Evolutionary conservation across 192 early-diverging fungal species (phyloP).

Genomic region (Linderina pennispora): DNA sequence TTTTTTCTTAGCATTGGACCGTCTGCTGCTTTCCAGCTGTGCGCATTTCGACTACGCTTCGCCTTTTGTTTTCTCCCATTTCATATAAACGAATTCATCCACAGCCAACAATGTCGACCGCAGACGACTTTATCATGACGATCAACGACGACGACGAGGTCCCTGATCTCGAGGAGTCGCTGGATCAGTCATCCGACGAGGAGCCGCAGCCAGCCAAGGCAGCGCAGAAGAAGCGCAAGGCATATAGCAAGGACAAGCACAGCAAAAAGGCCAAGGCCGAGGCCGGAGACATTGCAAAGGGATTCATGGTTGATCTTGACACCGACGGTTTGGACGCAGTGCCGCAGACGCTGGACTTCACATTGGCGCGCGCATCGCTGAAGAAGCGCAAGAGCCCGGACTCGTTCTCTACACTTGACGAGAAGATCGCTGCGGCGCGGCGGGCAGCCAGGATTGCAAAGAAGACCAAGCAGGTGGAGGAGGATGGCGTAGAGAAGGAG

Average conservation of each 20-base stretch:
- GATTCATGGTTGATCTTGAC: slow-evolving; percentile 74
- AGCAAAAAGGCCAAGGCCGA: slow-evolving; percentile 34
- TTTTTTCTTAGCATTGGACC: too few relatives aligned
- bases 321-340: slow-evolving; percentile 54
- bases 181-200: slow-evolving; percentile 2
- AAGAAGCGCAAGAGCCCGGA: slow-evolving; percentile 50
- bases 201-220: slow-evolving; percentile 3
- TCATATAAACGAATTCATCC: neutral
- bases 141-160: slow-evolving; percentile 62
- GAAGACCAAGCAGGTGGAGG: slow-evolving; percentile 28
- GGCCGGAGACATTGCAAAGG: slow-evolving; percentile 56
- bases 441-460: slow-evolving; percentile 12
- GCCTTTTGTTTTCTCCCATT: neutral
- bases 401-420: slow-evolving; percentile 26
- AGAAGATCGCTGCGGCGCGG: slow-evolving; percentile 37
- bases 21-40: too few relatives aligned
- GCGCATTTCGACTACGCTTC: neutral
- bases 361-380: slow-evolving; percentile 66
- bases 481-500: slow-evolving; percentile 28
- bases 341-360: slow-evolving; percentile 77
- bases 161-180: slow-evolving; percentile 47
- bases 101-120: slow-evolving; percentile 7
- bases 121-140: slow-evolving; percentile 62
- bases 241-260: slow-evolving; percentile 3
- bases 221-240: slow-evolving; percentile 11